Evolutionary conservation across 331 rosid genomes (phyloP), one percentile per base, ranked within the genome.

Genomic region (Quercus phellos): DNA sequence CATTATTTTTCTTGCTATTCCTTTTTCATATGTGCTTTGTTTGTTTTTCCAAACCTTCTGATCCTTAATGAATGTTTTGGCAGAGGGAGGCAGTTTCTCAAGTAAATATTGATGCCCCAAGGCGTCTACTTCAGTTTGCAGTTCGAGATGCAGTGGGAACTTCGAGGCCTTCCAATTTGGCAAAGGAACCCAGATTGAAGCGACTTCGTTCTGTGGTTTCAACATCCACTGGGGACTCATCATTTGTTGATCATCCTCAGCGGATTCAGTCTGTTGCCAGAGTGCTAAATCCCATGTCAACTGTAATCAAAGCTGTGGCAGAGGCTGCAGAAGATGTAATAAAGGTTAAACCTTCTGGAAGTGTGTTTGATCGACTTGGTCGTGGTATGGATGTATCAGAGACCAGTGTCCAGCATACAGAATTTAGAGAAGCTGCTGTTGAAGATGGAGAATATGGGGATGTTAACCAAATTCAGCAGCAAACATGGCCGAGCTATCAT

Each of bases 161-260:
- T 63, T 81, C 88, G 7, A 85, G 87, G 83, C 84, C 92, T 64
- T 67, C 91, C 58, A 88, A 29, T 79, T 69, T 51, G 19, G 81
- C 85, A 50, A 67, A 68, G 80, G 96, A 90, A 82, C 93, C 94
- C 69, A 78, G 86, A 16, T 66, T 89, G 70, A 94, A 94, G 87
- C 99, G 99, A 59, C 98, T 94, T 67, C 97, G 97, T 55, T 92
- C 98, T 24, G 94, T 92, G 30, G 98, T 92, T 78, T 90, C 99
- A 69, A 85, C 90, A 16, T 75, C 90, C 24, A 64, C 85, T 30
- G 88, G 74, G 35, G 89, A 84, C 68, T 83, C 91, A 42, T 63
- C 91, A 34, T 54, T 83, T 46, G 84, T 81, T 53, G 88, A 84
- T 80, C 92, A 72, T 82, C 87, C 90, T 42, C 90, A 79, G 71